Evolutionary conservation across 2,329 filamentous ascomycete genomes (phyloP).

Genomic region (Ophiosphaerella narmari): DNA sequence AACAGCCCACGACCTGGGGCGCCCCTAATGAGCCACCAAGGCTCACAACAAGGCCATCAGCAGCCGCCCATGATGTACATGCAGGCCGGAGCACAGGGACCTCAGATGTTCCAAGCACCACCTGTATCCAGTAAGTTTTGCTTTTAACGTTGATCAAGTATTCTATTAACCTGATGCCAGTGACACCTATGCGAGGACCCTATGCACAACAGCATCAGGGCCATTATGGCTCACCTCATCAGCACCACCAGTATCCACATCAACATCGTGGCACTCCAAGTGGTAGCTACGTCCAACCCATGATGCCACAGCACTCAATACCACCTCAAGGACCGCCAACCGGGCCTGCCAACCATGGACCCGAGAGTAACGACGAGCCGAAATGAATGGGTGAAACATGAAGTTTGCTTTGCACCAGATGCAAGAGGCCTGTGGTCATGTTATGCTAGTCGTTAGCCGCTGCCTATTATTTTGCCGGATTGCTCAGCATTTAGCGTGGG

Average conservation of each 20-base stretch:
- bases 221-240: slow-evolving; percentile 47
- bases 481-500: slow-evolving; percentile 41
- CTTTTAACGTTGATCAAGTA: background rate
- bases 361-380: slow-evolving; percentile 41
- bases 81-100: slow-evolving; percentile 75
- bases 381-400: slow-evolving; percentile 37
- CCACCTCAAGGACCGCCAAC: slow-evolving; percentile 42
- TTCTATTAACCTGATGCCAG: slow-evolving; percentile 25
- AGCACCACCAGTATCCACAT: slow-evolving; percentile 47
- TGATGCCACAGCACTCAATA: slow-evolving; percentile 49
- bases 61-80: slow-evolving; percentile 70
- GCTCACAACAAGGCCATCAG: slow-evolving; percentile 80
- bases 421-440: slow-evolving; percentile 8
- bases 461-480: slow-evolving; percentile 20
- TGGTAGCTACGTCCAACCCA: slow-evolving; percentile 48
- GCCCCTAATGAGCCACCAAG: slow-evolving; percentile 93
- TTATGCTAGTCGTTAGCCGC: slow-evolving; percentile 6
- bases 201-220: slow-evolving; percentile 47
- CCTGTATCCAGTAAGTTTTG: slow-evolving; percentile 71
- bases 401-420: slow-evolving; percentile 15
- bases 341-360: slow-evolving; percentile 40
- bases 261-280: slow-evolving; percentile 48
- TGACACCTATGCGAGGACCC: slow-evolving; percentile 47
- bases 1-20: slow-evolving; percentile 77
- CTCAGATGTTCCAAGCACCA: slow-evolving; percentile 75